Evolutionary conservation across 2,329 filamentous ascomycete genomes (phyloP).

Genomic region (Pseudocercospora eumusae): DNA sequence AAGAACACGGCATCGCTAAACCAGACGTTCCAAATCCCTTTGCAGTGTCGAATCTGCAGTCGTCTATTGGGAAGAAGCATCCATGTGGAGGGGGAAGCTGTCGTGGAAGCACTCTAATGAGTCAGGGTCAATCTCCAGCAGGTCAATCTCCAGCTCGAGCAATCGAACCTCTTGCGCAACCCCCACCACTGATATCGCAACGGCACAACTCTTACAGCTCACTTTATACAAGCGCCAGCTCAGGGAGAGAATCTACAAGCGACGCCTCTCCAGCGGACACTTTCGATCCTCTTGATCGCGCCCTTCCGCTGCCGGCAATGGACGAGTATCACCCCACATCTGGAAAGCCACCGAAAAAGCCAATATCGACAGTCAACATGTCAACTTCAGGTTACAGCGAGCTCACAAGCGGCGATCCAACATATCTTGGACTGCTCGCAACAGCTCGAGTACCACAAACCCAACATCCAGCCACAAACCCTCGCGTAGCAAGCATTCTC

Average conservation of each 20-base stretch:
- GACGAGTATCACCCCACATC: neutral
- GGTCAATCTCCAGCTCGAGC: neutral
- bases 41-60: neutral
- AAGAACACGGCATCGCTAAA: neutral
- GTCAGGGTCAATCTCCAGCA: no score
- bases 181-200: neutral
- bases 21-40: neutral
- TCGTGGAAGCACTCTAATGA: neutral
- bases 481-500: neutral
- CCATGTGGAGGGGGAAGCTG: neutral
- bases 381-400: neutral
- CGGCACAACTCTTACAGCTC: neutral
- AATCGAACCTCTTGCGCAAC: neutral
- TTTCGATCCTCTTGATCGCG: neutral
- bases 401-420: neutral
- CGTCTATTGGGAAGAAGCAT: neutral
- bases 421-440: neutral
- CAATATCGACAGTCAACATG: neutral
- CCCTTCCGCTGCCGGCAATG: neutral
- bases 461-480: neutral
- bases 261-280: neutral
- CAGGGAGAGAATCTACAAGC: neutral
- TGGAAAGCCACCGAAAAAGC: neutral
- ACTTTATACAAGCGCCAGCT: neutral
- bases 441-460: neutral